Base-by-base conservation (phyloP, 2,329 filamentous ascomycete genomes). In the Colletotrichum sp. region DNA sequence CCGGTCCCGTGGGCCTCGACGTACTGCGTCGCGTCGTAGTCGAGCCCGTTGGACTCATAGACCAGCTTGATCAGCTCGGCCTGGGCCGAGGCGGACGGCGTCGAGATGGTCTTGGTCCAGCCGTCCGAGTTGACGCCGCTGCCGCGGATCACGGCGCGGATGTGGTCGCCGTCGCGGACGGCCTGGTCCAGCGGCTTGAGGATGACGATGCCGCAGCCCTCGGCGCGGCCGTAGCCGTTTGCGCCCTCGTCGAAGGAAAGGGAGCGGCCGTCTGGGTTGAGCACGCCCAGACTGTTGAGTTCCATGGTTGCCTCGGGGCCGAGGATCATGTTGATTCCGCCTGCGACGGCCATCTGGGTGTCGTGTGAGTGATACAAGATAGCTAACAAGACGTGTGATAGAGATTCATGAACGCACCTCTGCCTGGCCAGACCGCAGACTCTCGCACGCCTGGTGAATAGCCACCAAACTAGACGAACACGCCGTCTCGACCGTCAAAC, bases 401-500 rank as follows among this genome's bases (percentile, higher is more conserved):
- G 77, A 80, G n/a, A 59, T 70, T 8, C 78, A 63, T 9, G 78
- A 77, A 80, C 60, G 26, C 65, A 81, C 78, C 66, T 78, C 72
- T 2, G 79, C 76, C 60, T 82, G 78, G 9, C 81, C 80, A 3
- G 80, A 75, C 32, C 75, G 76, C 30, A 82, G 32, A 49, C 79
- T 81, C 39, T 80, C 75, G 32, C 49, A 79, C 68, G 85, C 89
- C 67, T 86, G 82, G 76, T 90, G 87, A 1, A 90, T 79, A 0
- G 87, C 87, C 2, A 88, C 84, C 1, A 90, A 80, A 65, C 85
- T 86, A 16, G 85, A 85, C 0, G 88, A 89, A 76, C 89, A 91
- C 2, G 87, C 89, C 1, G 89, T 90, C 74, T 90, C 88, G 8
- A 90, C 81, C 2, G 88, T 88, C 79, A 89, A 81, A 52, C 86